phyloP scores from a whole-genome alignment of 371 early-diverging fungal genomes.

The Mucor saturninus region DNA sequence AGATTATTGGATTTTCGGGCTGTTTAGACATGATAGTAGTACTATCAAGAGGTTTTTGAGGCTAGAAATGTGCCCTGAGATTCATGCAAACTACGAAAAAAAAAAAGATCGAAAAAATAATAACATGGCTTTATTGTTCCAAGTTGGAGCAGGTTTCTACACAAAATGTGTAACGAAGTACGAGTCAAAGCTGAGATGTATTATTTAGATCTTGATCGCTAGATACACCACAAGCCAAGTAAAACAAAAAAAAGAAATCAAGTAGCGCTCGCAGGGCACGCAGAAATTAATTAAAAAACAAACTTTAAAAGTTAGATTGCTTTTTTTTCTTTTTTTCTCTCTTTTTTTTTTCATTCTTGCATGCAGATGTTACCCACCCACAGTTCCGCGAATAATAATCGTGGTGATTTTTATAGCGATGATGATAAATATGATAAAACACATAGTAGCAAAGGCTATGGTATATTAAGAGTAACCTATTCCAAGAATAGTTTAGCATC shows the following conservation, averaged over 20 bases:
- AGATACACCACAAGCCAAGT: neutral
- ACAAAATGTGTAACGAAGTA: too few species aligned
- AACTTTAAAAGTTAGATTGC: neutral
- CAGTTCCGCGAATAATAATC: conserved; percentile 34
- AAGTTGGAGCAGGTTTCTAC: too few species aligned
- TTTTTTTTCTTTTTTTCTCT: conserved; percentile 8
- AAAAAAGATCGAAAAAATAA: too few species aligned
- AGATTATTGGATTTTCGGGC: too few species aligned
- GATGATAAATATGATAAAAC: conserved; percentile 31
- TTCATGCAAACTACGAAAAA: too few species aligned
- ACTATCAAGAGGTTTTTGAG: too few species aligned
- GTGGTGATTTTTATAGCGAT: conserved; percentile 37
- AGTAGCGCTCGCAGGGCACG: neutral
- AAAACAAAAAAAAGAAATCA: neutral
- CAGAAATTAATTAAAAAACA: neutral
- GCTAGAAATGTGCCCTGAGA: too few species aligned
- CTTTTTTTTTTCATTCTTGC: neutral
- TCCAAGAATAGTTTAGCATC: neutral
- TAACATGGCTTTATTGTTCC: too few species aligned
- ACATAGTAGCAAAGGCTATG: neutral
- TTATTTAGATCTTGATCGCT: too few species aligned
- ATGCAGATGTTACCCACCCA: conserved; percentile 48
- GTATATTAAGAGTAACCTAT: neutral
- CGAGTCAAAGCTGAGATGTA: too few species aligned
- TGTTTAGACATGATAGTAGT: too few species aligned